A percentile compares a stretch with the other conserved stretches of the same genome.
Evolutionary conservation across 1,284 basidiomycete genomes (phyloP).

Genomic region (Heterobasidion irregulare): DNA sequence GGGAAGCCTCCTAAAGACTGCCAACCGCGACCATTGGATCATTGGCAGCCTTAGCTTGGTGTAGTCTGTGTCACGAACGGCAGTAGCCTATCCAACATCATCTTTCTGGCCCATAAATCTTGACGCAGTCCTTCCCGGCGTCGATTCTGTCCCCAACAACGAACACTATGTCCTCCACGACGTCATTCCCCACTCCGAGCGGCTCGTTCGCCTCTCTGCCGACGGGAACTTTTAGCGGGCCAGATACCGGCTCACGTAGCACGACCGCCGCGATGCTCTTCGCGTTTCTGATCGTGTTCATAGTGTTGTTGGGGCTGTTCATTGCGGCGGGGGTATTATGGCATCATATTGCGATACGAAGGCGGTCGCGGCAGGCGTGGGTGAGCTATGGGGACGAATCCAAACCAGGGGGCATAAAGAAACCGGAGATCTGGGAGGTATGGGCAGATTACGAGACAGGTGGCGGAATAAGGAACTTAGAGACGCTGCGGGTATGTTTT

Average conservation of each 20-base stretch:
- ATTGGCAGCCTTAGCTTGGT: no score
- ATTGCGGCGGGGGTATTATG: constrained; percentile 5
- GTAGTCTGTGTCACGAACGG: no score
- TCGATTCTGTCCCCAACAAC: no score
- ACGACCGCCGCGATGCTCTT: not conserved
- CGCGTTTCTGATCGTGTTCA: constrained; percentile 2
- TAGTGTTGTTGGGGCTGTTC: constrained; percentile 5
- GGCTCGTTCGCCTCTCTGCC: not conserved
- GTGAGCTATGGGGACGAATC: not conserved
- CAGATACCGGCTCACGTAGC: not conserved
- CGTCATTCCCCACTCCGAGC: not conserved
- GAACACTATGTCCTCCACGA: constrained; percentile 3
- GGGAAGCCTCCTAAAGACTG: no score
- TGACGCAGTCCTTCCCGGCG: no score
- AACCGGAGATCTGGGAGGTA: constrained; percentile 9
- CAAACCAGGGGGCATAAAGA: not conserved
- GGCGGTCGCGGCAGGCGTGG: not conserved
- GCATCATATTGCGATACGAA: not conserved
- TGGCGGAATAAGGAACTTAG: constrained; percentile 3
- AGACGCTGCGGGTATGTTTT: constrained; percentile 5
- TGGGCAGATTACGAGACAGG: constrained; percentile 6
- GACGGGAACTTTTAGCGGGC: not conserved
- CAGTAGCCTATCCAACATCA: no score
- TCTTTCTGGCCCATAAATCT: no score
- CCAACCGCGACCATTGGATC: no score